Evolutionary conservation across 371 early-diverging fungal genomes (phyloP), one percentile per base, ranked within the genome.

Genomic region (Parasitella parasitica): DNA sequence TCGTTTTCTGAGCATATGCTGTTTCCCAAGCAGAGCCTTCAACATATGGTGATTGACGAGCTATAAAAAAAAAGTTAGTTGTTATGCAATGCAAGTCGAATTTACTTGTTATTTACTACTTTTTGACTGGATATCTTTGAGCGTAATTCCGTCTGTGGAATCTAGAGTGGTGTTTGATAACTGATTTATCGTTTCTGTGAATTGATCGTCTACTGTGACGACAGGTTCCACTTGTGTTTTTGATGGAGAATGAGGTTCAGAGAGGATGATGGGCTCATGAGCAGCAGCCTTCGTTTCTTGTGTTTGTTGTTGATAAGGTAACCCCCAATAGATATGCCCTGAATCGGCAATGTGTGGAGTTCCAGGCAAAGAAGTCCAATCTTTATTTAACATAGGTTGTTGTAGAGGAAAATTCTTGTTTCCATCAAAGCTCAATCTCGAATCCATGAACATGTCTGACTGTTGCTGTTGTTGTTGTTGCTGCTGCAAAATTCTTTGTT

Each of bases 401-500:
- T 57, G 56, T 7, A 30, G 16, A 26, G 49, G 6, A 4, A 57
- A 18, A 18, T 12, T 37, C 4, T 18, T 46, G 20, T 24, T 46
- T 24, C 3, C 22, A 22, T 22, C 46, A 46, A 46, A 46, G 24
- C 24, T 22, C 5, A 46, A 46, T 1, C 24, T 46, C 3, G 46
- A 24, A 24, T 34, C 22, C 6, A 53, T 54, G 36, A 48, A 43
- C 26, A 54, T 55, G n/a, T 54, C 58, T 46, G 56, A 59, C 24
- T 43, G 43, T 16, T 54, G 57, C 30, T 34, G 30, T 38, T 66
- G 63, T 15, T 74, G 77, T 0, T 75, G 71, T 56, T 71, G 78
- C 11, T 76, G 78, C 4, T 61, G 63, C 30, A 55, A 38, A n/a
- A 67, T 63, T 22, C 58, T 59, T 37, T 68, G 69, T 26, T 67